Evolutionary conservation across 805 yeast genomes (phyloP).

Genomic region (Pichia nanzhaoensis): DNA sequence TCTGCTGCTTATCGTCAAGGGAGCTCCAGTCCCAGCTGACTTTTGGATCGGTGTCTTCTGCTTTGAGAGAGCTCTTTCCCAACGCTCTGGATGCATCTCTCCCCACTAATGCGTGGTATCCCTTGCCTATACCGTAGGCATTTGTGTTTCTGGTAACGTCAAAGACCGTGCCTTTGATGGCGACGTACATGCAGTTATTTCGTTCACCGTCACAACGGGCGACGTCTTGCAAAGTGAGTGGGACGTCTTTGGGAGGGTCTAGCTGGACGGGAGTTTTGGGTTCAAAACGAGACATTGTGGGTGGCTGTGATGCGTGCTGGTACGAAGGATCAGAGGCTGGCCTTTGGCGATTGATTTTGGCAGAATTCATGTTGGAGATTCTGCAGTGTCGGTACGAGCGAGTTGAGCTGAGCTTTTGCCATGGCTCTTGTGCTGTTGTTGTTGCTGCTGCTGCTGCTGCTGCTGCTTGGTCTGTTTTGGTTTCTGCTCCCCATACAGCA

Average conservation of each 20-base stretch:
- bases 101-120: constrained; percentile 68
- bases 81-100: constrained; percentile 72
- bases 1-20: constrained; percentile 52
- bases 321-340: too few species aligned
- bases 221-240: constrained; percentile 24
- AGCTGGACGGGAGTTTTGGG: constrained; percentile 8
- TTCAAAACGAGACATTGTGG: not conserved
- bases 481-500: too few species aligned
- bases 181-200: constrained; percentile 51
- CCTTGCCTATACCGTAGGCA: constrained; percentile 72
- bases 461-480: too few species aligned
- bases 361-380: too few species aligned
- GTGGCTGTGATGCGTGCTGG: too few species aligned
- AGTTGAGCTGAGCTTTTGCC: too few species aligned
- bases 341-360: too few species aligned
- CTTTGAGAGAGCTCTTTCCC: constrained; percentile 58
- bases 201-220: constrained; percentile 20
- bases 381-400: too few species aligned
- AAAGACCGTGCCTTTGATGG: constrained; percentile 68
- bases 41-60: constrained; percentile 39
- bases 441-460: too few species aligned
- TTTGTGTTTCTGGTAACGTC: constrained; percentile 64
- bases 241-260: constrained; percentile 2
- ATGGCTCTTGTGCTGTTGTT: too few species aligned
- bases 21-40: constrained; percentile 44